Percentiles rank a stretch among this genome's conserved stretches.
These are phyloP conservation scores for Neurospora sp. DNA, from an alignment of 495 filamentous ascomycete species.

Conservation along the genomic window DNA sequence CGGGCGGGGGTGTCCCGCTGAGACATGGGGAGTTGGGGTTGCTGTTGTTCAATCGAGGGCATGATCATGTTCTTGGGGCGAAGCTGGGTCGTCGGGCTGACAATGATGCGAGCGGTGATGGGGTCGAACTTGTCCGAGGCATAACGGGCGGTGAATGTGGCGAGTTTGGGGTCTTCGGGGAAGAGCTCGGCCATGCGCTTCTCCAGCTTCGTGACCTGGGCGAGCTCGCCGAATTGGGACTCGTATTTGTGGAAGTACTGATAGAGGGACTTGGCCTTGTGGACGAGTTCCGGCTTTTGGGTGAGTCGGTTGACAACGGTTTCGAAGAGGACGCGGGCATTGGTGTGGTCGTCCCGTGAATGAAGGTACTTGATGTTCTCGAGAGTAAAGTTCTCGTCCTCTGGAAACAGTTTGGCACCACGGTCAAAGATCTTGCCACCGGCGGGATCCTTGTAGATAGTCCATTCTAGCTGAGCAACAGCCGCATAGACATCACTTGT, in stretches of 20 bases:
- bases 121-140: conserved; percentile 49
- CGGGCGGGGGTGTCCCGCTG: conserved; percentile 13
- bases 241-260: conserved; percentile 90
- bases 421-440: conserved; percentile 92
- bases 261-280: conserved; percentile 75
- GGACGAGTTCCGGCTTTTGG: conserved; percentile 56
- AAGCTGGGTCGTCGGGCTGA: conserved; percentile 69
- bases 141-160: conserved; percentile 67
- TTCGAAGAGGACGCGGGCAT: conserved; percentile 90
- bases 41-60: conserved; percentile 39
- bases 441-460: conserved; percentile 86
- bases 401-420: conserved; percentile 81
- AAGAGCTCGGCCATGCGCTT: conserved; percentile 86
- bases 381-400: conserved; percentile 82
- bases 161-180: conserved; percentile 70
- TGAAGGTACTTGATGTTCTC: conserved; percentile 94
- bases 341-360: conserved; percentile 81
- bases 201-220: conserved; percentile 81
- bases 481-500: conserved; percentile 92
- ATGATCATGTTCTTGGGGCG: conserved; percentile 45
- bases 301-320: conserved; percentile 74
- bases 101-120: conserved; percentile 65
- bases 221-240: conserved; percentile 82
- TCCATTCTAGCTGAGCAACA: conserved; percentile 82
- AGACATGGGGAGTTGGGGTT: conserved; percentile 42